These are phyloP conservation scores for Fusarium vanettenii DNA, from an alignment of 2,329 filamentous ascomycete species.

Conservation along the genomic window DNA sequence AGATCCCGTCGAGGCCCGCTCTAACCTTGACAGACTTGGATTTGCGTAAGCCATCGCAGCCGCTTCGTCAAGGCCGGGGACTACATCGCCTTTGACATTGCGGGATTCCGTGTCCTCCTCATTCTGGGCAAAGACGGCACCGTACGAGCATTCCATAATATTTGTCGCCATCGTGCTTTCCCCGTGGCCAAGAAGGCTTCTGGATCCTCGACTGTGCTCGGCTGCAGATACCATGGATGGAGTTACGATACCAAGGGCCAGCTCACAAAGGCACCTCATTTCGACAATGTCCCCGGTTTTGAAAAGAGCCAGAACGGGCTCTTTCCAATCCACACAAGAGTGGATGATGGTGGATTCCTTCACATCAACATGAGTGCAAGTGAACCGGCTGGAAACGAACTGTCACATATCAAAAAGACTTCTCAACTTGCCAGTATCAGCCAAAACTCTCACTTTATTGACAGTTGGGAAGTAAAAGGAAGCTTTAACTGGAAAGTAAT, in stretches of 20 bases:
- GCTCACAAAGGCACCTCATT: conserved; percentile 56
- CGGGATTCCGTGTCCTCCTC: conserved; percentile 54
- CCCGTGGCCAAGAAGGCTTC: conserved; percentile 52
- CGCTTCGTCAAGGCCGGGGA: conserved; percentile 50
- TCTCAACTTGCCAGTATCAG: background rate
- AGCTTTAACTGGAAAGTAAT: background rate
- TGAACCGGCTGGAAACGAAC: background rate
- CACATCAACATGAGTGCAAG: background rate
- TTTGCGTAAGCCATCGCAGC: conserved; percentile 49
- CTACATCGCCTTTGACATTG: conserved; percentile 49
- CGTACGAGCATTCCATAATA: conserved; percentile 54
- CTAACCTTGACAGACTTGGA: conserved; percentile 49
- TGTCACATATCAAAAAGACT: background rate
- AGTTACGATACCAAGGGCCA: conserved; percentile 56
- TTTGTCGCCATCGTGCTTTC: conserved; percentile 58
- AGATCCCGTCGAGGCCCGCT: background rate
- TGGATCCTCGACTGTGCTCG: conserved; percentile 53
- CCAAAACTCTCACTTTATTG: background rate
- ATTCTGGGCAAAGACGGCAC: conserved; percentile 44
- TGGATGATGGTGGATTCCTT: background rate
- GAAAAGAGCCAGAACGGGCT: background rate
- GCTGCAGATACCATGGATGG: conserved; percentile 60
- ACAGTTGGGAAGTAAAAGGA: background rate
- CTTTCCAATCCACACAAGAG: background rate
- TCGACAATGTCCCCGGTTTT: background rate